Evolutionary conservation across 345 rosid species (phyloP), one percentile per base, ranked within the genome.

Genomic region (Populus davidiana): DNA sequence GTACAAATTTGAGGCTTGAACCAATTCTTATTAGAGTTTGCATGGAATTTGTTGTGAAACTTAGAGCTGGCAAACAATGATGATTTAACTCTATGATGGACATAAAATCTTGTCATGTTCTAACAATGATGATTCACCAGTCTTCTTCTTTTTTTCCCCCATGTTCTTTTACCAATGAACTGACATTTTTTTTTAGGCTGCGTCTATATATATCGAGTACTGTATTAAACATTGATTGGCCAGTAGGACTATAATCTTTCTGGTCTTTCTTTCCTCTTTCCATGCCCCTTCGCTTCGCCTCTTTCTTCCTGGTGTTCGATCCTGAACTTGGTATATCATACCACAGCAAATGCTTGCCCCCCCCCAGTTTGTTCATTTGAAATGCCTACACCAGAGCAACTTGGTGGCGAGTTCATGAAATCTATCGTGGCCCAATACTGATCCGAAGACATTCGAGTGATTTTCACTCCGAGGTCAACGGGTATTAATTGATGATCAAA

Each of bases 1-100:
- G 87, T 86, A 80, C 75, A 82, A 82, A 73, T 67, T 67, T 41
- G 81, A 80, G 81, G 83, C 79, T 81, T 80, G 84, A 79, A 77
- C 80, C 72, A 72, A 67, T 75, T 75, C 64, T 33, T 68, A 33
- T 41, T 68, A 47, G 59, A 75, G 52, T 21, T 69, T 56, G 38
- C 36, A 43, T 65, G 65, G 70, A 62, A n/a, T 21, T 65, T 39
- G 16, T 66, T 72, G 36, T 23, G 31, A 67, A 67, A 67, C 68
- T 27, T 39, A 6, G 44, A 54, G 52, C 63, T 41, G 36, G 27
- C 35, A 27, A 25, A 20, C 43, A 49, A 29, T 70, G 39, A 16
- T 2, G 38, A 36, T 43, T 74, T 74, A 39, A 39, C 16, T 12
- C 17, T 71, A 18, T 77, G 62, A 35, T 43, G 67, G 68, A 31